Evolutionary conservation across 257 asterid species (phyloP), one percentile per base, ranked within the genome.

Genomic region (Avicennia marina): DNA sequence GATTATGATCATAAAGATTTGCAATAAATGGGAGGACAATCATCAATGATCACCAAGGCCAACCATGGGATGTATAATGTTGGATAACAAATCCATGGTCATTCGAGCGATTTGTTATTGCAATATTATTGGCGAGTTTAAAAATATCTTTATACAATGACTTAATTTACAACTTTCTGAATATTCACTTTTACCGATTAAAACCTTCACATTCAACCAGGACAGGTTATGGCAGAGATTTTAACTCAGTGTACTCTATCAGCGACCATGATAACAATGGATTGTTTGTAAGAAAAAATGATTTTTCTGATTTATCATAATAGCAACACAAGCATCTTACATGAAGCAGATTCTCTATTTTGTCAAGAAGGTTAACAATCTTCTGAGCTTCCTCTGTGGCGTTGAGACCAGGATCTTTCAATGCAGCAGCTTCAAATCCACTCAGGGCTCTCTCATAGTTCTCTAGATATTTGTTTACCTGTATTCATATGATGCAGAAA

Each of bases 391-490:
- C 96, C 66, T 80, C 93, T 41, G 60, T 56, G 31, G 96, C 94
- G 77, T 65, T 72, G 46, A 91, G 88, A 63, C 90, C 72, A 70
- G 98, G 98, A 75, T 91, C 96, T 82, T 75, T 83, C 39, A 80
- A 58, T 33, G 96, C 87, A 73, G 98, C 98, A 69, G 98, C 96
- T 81, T 88, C 95, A 77, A 91, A 91, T 72, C 98, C 96, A 73
- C 84, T 88, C 47, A 91, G 83, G 63, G 98, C 95, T 69, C 95
- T 84, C 77, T 88, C 96, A 63, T 91, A 91, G 72, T 91, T 91
- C 74, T 91, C 98, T 36, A 91, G 78, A 71, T 83, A 88, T 63
- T 80, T 91, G 78, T 85, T 83, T 60, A 89, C 95, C 96, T 91
- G 76, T 61, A 60, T 4, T 29, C 34, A 29, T 29, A 29, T n/a